phyloP scores from a whole-genome alignment of 192 early-diverging fungal genomes.

The Backusella sp. region DNA sequence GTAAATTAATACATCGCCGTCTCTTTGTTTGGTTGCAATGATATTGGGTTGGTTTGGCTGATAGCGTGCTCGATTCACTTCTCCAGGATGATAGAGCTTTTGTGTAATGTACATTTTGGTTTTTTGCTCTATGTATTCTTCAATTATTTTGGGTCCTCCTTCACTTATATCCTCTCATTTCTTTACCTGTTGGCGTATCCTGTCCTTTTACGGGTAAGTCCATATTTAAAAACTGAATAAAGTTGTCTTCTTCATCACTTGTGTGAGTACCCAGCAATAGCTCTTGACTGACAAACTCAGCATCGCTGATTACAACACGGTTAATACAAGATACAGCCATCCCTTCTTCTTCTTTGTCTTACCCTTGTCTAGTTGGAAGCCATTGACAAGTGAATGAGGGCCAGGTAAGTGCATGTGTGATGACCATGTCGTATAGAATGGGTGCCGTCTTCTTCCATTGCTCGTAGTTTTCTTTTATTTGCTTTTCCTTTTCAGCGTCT shows the following conservation, averaged over 20 bases:
- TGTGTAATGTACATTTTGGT: constrained; percentile 80
- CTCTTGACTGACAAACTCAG: constrained; percentile 85
- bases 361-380: constrained; percentile 88
- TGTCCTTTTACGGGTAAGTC: constrained; percentile 59
- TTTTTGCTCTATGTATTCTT: constrained; percentile 48
- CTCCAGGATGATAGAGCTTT: constrained; percentile 92
- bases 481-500: constrained; percentile 63
- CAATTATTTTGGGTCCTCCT: neutral
- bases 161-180: neutral
- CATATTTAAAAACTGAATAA: constrained; percentile 86
- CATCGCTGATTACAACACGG: constrained; percentile 53
- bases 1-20: constrained; percentile 91
- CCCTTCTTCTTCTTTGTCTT: neutral
- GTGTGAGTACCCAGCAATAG: constrained; percentile 95
- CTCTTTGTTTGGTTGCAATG: constrained; percentile 91
- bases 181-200: constrained; percentile 69
- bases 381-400: constrained; percentile 96
- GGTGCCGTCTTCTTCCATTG: constrained; percentile 99
- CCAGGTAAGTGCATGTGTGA: constrained; percentile 98
- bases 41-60: constrained; percentile 95
- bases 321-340: neutral
- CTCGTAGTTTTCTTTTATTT: constrained; percentile 96
- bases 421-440: constrained; percentile 95
- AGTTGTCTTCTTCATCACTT: constrained; percentile 92
- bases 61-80: constrained; percentile 96